Percentiles rank a stretch among this genome's conserved stretches.
These are phyloP conservation scores for Dichotomocladium elegans DNA, from an alignment of 371 early-diverging fungal genomes.

Conservation along the genomic window DNA sequence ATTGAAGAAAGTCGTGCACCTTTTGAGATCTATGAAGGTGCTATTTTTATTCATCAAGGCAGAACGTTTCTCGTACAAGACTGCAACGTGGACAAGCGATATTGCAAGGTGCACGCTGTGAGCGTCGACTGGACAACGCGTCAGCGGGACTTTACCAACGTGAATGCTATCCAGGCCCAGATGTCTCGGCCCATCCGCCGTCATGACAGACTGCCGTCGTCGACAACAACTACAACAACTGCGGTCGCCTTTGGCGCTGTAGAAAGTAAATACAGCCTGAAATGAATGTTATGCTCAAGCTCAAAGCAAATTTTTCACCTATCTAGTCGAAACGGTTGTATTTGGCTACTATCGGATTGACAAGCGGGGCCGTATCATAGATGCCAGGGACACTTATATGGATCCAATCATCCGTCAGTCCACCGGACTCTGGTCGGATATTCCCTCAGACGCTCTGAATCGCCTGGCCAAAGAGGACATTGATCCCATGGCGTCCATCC, in stretches of 20 bases:
- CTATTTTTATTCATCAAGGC: slow-evolving; percentile 62
- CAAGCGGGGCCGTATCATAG: slow-evolving; percentile 34
- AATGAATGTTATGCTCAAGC: no score
- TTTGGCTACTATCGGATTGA: slow-evolving; percentile 59
- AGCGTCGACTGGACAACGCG: slow-evolving; percentile 53
- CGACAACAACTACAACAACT: no score
- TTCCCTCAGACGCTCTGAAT: slow-evolving; percentile 18
- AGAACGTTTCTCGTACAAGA: slow-evolving; percentile 50
- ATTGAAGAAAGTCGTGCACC: slow-evolving; percentile 51
- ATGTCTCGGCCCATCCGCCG: slow-evolving; percentile 7
- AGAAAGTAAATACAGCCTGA: no score
- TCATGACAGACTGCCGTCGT: slow-evolving; percentile 1
- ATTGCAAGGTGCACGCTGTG: slow-evolving; percentile 41
- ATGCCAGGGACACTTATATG: slow-evolving; percentile 45
- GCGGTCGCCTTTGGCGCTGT: no score
- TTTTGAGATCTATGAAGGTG: slow-evolving; percentile 61
- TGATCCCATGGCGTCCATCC: slow-evolving; percentile 44
- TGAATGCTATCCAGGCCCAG: slow-evolving; percentile 36
- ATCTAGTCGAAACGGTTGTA: slow-evolving; percentile 42
- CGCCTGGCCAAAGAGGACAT: slow-evolving; percentile 19
- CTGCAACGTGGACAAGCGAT: slow-evolving; percentile 45
- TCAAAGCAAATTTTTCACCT: neutral
- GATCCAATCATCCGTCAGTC: slow-evolving; percentile 37
- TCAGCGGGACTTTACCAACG: slow-evolving; percentile 50
- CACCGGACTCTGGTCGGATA: slow-evolving; percentile 43